Evolutionary conservation across 441 rosid species (phyloP), one percentile per base, ranked within the genome.

Genomic region (Gossypium gossypioides): DNA sequence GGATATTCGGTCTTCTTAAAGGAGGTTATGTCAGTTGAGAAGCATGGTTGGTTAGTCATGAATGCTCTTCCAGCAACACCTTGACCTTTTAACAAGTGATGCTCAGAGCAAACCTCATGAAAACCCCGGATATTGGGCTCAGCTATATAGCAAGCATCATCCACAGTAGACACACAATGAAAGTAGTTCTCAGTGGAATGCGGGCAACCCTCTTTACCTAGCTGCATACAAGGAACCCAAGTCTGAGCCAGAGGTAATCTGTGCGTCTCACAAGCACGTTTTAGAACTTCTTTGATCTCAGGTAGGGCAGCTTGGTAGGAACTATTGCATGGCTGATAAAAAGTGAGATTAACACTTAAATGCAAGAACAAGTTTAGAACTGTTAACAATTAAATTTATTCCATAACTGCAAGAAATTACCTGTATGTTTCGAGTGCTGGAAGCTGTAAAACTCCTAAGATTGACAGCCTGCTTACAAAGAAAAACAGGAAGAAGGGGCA

Each of bases 61-160:
- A 93, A 91, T 34, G 98, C 97, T 81, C 75, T 75, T 52, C 98
- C 98, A 10, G 81, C 95, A 73, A 93, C 87, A 52, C 97, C 97
- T 78, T 93, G 93, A 48, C 98, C 97, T 80, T 87, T 91, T 59
- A 89, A 80, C 69, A 93, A 82, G 83, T 93, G 98, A 81, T 93
- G 88, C 84, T 89, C 97, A 5, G 92, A 88, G 82, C 96, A 93
- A 59, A 91, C 97, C 76, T 89, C 92, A 1, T 86, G 97, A 76
- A 93, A 93, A 62, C 76, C 82, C 27, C 74, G 80, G 70, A 87
- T 80, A 0, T 58, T 74, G 69, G 90, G 80, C 74, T 93, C 90
- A 44, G 77, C 84, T 27, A 89, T 74, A 22, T 82, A 84, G 85
- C 89, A 93, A 66, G 91, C 91, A 68, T 78, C 81, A 76, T 93